These are phyloP conservation scores for Termitomyces titanicus DNA, from an alignment of 768 basidiomycete genomes.

Conservation along the genomic window DNA sequence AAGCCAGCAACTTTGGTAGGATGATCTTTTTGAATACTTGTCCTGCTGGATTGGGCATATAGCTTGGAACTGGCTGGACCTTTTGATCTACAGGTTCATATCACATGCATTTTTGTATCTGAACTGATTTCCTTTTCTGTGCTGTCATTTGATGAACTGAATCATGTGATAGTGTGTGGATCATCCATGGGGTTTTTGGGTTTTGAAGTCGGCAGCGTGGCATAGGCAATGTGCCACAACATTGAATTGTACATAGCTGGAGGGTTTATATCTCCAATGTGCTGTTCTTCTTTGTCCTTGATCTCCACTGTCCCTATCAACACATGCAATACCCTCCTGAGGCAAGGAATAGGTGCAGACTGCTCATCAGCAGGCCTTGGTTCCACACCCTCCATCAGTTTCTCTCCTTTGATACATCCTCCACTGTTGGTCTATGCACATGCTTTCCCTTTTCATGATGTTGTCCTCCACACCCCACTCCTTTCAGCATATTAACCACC, in stretches of 20 bases:
- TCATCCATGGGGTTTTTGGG: background rate
- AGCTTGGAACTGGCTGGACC: slow-evolving; percentile 20
- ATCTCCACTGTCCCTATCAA: background rate
- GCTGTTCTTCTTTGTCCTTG: background rate
- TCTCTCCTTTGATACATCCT: background rate
- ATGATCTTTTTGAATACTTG: background rate
- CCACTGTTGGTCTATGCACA: background rate
- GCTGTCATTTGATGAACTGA: background rate
- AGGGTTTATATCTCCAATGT: background rate
- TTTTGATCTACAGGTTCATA: slow-evolving; percentile 24
- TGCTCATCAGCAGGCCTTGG: too few species aligned
- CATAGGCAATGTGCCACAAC: background rate
- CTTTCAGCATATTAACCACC: background rate
- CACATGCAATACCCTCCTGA: too few species aligned
- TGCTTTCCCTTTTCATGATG: background rate
- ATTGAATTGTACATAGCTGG: background rate
- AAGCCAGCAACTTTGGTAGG: slow-evolving; percentile 11
- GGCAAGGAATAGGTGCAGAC: too few species aligned
- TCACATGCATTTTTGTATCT: background rate
- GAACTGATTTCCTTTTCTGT: background rate
- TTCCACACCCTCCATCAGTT: slow-evolving; percentile 10
- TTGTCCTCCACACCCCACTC: background rate
- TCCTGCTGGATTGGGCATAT: slow-evolving; percentile 20
- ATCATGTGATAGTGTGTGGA: background rate
- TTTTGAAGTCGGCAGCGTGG: background rate